These are phyloP conservation scores for Hymenoscyphus albidus DNA, from an alignment of 2,329 filamentous ascomycete genomes.

Conservation along the genomic window DNA sequence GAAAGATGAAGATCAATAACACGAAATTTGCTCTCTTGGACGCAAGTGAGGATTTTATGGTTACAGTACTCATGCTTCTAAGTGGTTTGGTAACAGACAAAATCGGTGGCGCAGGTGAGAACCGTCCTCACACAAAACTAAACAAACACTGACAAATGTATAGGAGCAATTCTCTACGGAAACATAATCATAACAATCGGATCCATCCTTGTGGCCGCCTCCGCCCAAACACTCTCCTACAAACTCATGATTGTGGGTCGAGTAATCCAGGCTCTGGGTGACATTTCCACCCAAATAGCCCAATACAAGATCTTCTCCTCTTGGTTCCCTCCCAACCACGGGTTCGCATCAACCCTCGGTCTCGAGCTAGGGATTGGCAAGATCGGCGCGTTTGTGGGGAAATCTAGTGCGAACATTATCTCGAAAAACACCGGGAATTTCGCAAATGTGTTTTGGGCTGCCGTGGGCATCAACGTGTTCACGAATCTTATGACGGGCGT, in stretches of 20 bases:
- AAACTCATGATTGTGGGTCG: conserved; percentile 57
- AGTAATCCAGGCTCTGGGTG: conserved; percentile 54
- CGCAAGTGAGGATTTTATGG: conserved; percentile 60
- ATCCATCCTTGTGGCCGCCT: conserved; percentile 55
- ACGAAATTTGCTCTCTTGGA: conserved; percentile 56
- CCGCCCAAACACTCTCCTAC: conserved; percentile 52
- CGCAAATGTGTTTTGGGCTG: conserved; percentile 58
- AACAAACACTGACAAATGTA: background rate
- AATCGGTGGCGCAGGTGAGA: conserved; percentile 51
- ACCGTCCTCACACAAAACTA: background rate
- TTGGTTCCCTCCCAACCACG: conserved; percentile 59
- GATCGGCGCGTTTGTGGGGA: conserved; percentile 57
- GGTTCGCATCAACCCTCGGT: conserved; percentile 58
- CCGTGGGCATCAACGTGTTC: conserved; percentile 61
- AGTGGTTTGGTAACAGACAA: conserved; percentile 55
- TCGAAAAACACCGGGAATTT: conserved; percentile 56
- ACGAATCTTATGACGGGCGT: conserved; percentile 51
- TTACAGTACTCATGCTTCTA: conserved; percentile 50
- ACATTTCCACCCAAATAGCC: conserved; percentile 60
- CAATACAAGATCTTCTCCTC: conserved; percentile 64
- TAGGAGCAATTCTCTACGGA: conserved; percentile 53
- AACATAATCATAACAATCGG: conserved; percentile 57
- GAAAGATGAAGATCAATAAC: conserved; percentile 57
- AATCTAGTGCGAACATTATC: conserved; percentile 57
- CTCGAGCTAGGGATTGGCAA: conserved; percentile 59